Base-by-base conservation (phyloP, 768 basidiomycete species). In the Mycena alexandri region DNA sequence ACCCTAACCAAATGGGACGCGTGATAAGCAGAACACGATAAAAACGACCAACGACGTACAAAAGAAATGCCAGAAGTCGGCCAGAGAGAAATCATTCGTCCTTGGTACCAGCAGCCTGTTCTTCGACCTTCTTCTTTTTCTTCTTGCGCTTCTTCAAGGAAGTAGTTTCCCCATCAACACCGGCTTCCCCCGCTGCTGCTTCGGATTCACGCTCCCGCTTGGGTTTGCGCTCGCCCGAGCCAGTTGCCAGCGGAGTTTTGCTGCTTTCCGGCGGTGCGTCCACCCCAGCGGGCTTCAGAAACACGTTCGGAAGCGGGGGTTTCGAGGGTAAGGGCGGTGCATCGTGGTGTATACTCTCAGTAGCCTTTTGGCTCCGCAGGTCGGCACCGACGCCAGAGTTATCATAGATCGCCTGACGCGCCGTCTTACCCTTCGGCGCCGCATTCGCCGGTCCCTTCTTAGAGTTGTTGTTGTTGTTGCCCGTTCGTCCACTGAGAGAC, bases 201-300 rank as follows among this genome's bases (percentile, higher is more conserved):
- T 77, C 77, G 38, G 71, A 76, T 51, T 75, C 74, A 38, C 79
- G 77, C 70, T 81, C 63, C 9, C 24, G 80, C 24, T 76, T 79
- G 67, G 54, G 16, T 46, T 38, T 78, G 75, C 65, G 67, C 71
- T 50, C 78, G 75, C 24, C 21, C n/a, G n/a, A n/a, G n/a, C n/a
- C n/a, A n/a, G n/a, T n/a, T n/a, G n/a, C n/a, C n/a, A n/a, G n/a
- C n/a, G n/a, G n/a, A n/a, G n/a, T n/a, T 59, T 69, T 50, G 21
- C 62, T 68, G 63, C 68, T 52, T 19, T 70, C 69, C 59, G 79
- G 76, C 38, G 84, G 85, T 47, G 81, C 86, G 64, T 89, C 88
- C 19, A 90, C 82, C 34, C 87, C 88, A 50, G 82, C 79, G 38
- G 89, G 89, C 71, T 87, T 89, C 65, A 88, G 68, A 75, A 89